These are phyloP conservation scores for Laburnicola sp. DNA, from an alignment of 2,329 filamentous ascomycete species.

Conservation along the genomic window DNA sequence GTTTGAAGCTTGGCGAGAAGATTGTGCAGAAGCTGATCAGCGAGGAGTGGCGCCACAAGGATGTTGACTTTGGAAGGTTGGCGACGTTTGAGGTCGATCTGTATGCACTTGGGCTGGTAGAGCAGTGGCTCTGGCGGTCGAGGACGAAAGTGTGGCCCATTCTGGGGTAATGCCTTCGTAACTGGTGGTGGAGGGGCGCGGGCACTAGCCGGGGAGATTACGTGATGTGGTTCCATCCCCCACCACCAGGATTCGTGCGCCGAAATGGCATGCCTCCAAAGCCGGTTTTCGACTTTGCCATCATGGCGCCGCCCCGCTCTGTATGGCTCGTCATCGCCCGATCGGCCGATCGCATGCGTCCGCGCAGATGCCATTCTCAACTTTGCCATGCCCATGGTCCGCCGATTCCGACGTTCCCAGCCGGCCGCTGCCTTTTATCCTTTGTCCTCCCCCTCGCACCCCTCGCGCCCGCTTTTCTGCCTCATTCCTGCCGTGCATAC, in stretches of 20 bases:
- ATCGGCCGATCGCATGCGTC: constrained; percentile 3
- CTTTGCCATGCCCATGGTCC: constrained; percentile 1
- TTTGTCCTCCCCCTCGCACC: neutral
- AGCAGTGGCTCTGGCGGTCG: no score
- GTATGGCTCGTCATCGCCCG: neutral
- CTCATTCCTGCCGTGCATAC: constrained; percentile 4
- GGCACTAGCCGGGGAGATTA: no score
- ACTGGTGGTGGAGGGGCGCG: no score
- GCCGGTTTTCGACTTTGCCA: neutral
- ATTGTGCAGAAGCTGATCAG: neutral
- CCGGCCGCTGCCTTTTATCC: neutral
- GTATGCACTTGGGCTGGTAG: no score
- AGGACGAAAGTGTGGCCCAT: no score
- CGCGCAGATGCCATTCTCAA: neutral
- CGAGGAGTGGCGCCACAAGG: neutral
- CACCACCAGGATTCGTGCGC: no score
- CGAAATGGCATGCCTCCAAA: constrained; percentile 1
- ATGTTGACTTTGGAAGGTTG: neutral
- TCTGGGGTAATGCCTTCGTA: no score
- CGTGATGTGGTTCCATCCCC: no score
- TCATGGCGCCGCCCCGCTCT: neutral
- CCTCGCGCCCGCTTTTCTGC: neutral
- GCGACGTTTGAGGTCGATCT: no score
- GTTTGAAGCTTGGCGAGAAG: neutral
- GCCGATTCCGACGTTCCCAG: constrained; percentile 3